Evolutionary conservation across 1,139 yeast species (phyloP).

Genomic region (Protomyces lactucae-debilis): DNA sequence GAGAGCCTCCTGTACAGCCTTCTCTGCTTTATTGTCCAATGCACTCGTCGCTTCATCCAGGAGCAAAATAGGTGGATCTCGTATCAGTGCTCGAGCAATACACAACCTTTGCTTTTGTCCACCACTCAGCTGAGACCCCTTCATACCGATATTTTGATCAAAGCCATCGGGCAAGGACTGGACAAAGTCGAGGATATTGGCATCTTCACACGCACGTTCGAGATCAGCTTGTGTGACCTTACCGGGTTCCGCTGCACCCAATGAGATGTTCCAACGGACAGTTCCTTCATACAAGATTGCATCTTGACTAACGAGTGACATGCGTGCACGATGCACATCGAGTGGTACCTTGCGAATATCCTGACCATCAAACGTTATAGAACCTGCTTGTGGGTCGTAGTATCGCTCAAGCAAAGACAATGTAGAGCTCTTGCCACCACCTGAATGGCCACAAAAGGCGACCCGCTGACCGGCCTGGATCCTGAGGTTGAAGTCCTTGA

Average conservation of each 20-base stretch:
- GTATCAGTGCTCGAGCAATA: conserved; percentile 71
- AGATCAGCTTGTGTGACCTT: conserved; percentile 57
- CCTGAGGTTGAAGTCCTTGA: conserved; percentile 56
- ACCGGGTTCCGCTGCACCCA: conserved; percentile 53
- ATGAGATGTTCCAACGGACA: conserved; percentile 72
- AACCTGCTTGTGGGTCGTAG: conserved; percentile 70
- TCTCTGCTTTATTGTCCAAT: conserved; percentile 73
- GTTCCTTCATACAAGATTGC: conserved; percentile 86
- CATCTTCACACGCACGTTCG: conserved; percentile 63
- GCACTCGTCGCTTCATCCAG: conserved; percentile 55
- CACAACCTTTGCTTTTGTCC: conserved; percentile 83
- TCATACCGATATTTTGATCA: conserved; percentile 77
- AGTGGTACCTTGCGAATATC: conserved; percentile 63
- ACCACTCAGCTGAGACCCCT: conserved; percentile 81
- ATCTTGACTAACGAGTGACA: conserved; percentile 91
- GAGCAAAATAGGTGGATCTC: conserved; percentile 62
- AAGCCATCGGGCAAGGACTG: conserved; percentile 70
- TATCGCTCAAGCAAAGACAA: conserved; percentile 64
- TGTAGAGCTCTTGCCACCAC: conserved; percentile 91
- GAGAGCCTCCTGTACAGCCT: conserved; percentile 64
- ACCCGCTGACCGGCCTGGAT: conserved; percentile 80
- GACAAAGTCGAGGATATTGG: conserved; percentile 49
- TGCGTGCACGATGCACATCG: conserved; percentile 61
- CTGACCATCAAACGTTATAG: conserved; percentile 62
- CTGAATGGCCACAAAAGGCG: conserved; percentile 93